Evolutionary conservation across 805 yeast genomes (phyloP).

Genomic region (Lipomyces sp.): DNA sequence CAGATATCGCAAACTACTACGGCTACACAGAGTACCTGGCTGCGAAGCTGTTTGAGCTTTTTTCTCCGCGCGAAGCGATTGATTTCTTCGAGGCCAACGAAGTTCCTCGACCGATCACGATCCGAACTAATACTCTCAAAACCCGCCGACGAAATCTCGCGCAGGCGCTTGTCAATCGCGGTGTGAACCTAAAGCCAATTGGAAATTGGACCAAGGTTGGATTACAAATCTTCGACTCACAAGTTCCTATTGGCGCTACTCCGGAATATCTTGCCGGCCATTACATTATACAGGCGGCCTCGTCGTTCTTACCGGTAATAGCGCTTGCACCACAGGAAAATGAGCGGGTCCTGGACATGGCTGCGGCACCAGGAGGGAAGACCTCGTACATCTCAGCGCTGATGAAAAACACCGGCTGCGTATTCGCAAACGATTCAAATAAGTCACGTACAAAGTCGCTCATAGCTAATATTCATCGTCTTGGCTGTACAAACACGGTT

Average conservation of each 20-base stretch:
- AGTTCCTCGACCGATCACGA: constrained; percentile 93
- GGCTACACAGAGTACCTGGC: constrained; percentile 93
- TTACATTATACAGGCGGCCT: constrained; percentile 97
- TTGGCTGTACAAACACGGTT: constrained; percentile 94
- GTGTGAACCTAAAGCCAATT: constrained; percentile 95
- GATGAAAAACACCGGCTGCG: constrained; percentile 97
- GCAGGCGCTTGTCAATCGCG: constrained; percentile 91
- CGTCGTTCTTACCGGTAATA: constrained; percentile 96
- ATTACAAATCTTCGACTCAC: constrained; percentile 94
- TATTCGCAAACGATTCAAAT: constrained; percentile 96
- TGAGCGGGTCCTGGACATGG: constrained; percentile 97
- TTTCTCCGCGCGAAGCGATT: constrained; percentile 94
- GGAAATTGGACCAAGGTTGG: constrained; percentile 99
- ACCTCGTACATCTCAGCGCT: constrained; percentile 92
- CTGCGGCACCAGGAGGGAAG: constrained; percentile 99
- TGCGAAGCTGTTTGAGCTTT: constrained; percentile 87
- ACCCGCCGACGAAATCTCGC: constrained; percentile 96
- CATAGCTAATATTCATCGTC: constrained; percentile 95
- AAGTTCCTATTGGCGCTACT: constrained; percentile 99
- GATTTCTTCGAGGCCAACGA: constrained; percentile 99
- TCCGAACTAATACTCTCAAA: constrained; percentile 94
- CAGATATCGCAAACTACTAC: constrained; percentile 89
- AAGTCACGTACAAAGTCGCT: constrained; percentile 94
- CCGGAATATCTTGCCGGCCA: constrained; percentile 99
- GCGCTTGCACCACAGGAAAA: constrained; percentile 97